A percentile compares a stretch with the other conserved stretches of the same genome.
These are phyloP conservation scores for Colletotrichum horii DNA, from an alignment of 2,329 filamentous ascomycete genomes.

Conservation along the genomic window DNA sequence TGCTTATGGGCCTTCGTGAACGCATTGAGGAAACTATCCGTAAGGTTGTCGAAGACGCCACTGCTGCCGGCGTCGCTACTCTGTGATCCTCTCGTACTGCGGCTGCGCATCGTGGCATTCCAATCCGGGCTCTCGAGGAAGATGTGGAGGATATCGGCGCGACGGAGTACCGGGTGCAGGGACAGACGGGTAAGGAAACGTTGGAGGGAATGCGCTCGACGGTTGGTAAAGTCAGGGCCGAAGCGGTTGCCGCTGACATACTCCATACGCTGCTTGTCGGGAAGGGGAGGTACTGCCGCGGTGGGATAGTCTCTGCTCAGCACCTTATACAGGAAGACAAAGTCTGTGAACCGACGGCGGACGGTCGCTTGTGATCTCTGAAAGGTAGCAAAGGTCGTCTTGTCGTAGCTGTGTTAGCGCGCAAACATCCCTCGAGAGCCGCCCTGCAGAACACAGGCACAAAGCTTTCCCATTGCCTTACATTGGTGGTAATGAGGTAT, in stretches of 20 bases:
- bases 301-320: conserved; percentile 87
- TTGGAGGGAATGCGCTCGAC: conserved; percentile 87
- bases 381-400: conserved; percentile 96
- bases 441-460: not conserved
- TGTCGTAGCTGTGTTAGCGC: conserved; percentile 40
- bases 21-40: conserved; percentile 95
- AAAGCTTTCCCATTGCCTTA: conserved; percentile 41
- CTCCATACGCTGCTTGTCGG: conserved; percentile 99
- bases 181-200: conserved; percentile 88
- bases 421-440: not conserved
- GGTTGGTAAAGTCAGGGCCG: conserved; percentile 86
- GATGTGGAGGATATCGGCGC: conserved; percentile 80
- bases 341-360: conserved; percentile 95
- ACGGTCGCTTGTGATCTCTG: conserved; percentile 80
- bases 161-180: conserved; percentile 86
- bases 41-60: conserved; percentile 92
- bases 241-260: conserved; percentile 97
- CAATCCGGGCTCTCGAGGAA: conserved; percentile 95
- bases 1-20: conserved; percentile 97
- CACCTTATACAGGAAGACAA: conserved; percentile 93
- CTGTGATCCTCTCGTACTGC: conserved; percentile 69
- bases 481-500: conserved; percentile 90
- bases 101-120: conserved; percentile 92
- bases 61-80: conserved; percentile 54
- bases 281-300: conserved; percentile 90